These are phyloP conservation scores for Theileria annulata DNA, from an alignment of 169 alveolate species.

Conservation along the genomic window DNA sequence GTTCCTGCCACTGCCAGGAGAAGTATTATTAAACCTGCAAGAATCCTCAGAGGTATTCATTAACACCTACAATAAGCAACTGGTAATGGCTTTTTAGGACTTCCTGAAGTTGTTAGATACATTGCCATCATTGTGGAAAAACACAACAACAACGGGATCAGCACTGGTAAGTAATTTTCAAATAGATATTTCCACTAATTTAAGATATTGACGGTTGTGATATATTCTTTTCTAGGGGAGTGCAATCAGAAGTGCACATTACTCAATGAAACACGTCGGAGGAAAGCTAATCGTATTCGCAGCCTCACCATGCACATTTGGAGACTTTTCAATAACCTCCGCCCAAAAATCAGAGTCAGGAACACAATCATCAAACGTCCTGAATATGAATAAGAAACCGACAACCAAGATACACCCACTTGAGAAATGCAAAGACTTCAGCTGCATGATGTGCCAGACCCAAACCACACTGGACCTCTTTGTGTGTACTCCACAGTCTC, in stretches of 20 bases:
- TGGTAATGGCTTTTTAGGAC: conserved; percentile 67
- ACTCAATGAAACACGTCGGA: conserved; percentile 91
- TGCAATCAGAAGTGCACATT: conserved; percentile 89
- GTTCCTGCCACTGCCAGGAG: conserved; percentile 92
- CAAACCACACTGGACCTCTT: conserved; percentile 81
- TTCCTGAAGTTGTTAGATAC: conserved; percentile 45
- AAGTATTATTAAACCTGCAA: conserved; percentile 82
- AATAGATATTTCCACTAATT: conserved; percentile 16
- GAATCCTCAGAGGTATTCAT: conserved; percentile 73
- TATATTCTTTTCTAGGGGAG: conserved; percentile 68
- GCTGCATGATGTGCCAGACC: conserved; percentile 33
- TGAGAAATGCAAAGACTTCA: conserved; percentile 56
- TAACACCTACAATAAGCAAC: conserved; percentile 19
- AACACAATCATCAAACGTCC: conserved; percentile 23
- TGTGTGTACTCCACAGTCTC: conserved; percentile 80
- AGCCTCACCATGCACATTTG: conserved; percentile 82
- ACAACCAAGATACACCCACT: conserved; percentile 37
- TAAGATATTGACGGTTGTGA: neutral
- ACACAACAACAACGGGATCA: conserved; percentile 78
- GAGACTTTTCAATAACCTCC: conserved; percentile 73
- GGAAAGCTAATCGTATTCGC: conserved; percentile 88
- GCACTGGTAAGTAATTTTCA: conserved; percentile 70
- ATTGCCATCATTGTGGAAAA: conserved; percentile 85
- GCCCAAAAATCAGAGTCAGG: conserved; percentile 28
- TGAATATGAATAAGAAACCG: conserved; percentile 35